Evolutionary conservation across 108 stramenopile species (phyloP), one percentile per base, ranked within the genome.

Genomic region (Epithemia pelagica): DNA sequence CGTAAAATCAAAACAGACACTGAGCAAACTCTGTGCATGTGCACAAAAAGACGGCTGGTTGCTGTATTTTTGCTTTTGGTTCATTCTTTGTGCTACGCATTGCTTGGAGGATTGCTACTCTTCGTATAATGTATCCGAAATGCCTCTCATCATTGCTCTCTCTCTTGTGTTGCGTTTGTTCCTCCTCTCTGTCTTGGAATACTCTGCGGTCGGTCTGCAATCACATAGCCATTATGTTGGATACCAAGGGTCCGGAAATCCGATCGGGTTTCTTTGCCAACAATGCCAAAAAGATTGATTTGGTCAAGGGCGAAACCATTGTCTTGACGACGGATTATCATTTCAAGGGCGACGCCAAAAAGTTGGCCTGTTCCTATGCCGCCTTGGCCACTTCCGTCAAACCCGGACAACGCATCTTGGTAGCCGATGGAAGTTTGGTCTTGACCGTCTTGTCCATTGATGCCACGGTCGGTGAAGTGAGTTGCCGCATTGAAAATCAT

Each of bases 181-280:
- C 52, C 52, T 20, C 15, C 20, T 52, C 20, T 20, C 52, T 19
- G 52, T n/a, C n/a, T n/a, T n/a, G n/a, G n/a, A n/a, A n/a, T n/a
- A n/a, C n/a, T n/a, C n/a, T n/a, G n/a, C n/a, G n/a, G n/a, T n/a
- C n/a, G n/a, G n/a, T n/a, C n/a, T n/a, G n/a, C n/a, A n/a, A n/a
- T 33, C 28, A 53, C 30, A 30, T 58, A 85, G 82, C 88, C 59
- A 73, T 94, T 31, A 62, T 91, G 60, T 75, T 92, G 51, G 93
- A 96, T 71, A 96, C 95, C 58, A 96, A 96, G 72, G 95, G 95
- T 52, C 95, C 95, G 28, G 95, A 96, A 64, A 96, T 96, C 58
- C 90, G 95, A 61, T 78, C 92, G 31, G 95, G 95, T 30, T 88
- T 90, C 73, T 88, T 96, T 68, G 83, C 82, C 55, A 75, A 90